A percentile compares a stretch with the other conserved stretches of the same genome.
phyloP scores from a whole-genome alignment of 768 basidiomycete species.

The Rhodotorula kratochvilovae region DNA sequence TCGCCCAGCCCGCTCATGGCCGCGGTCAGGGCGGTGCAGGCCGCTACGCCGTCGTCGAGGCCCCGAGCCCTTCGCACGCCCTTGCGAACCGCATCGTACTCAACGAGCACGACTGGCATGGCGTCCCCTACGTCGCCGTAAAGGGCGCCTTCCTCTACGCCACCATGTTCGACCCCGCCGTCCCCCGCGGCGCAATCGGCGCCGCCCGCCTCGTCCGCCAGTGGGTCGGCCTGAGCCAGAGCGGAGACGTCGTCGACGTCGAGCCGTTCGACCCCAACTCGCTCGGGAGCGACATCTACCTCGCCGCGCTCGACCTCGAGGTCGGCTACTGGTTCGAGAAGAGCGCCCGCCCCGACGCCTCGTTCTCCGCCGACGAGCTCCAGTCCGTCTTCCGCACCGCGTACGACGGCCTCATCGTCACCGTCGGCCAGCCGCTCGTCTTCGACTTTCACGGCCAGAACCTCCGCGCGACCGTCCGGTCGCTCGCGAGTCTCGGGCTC shows the following conservation, averaged over 20 bases:
- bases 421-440: conserved; percentile 63
- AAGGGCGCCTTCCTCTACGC: conserved; percentile 70
- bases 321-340: conserved; percentile 50
- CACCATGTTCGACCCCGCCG: conserved; percentile 58
- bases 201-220: conserved; percentile 72
- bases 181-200: conserved; percentile 68
- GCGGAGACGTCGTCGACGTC: conserved; percentile 70
- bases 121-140: conserved; percentile 69
- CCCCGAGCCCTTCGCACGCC: conserved; percentile 49
- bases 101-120: conserved; percentile 67
- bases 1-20: no score
- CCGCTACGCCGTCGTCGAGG: conserved; percentile 37
- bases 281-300: conserved; percentile 54
- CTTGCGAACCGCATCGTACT: conserved; percentile 77
- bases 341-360: conserved; percentile 53
- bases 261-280: conserved; percentile 54
- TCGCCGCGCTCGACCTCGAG: conserved; percentile 76
- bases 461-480: conserved; percentile 65
- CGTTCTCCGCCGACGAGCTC: conserved; percentile 82
- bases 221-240: conserved; percentile 80
- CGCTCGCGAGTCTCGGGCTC: conserved; percentile 58
- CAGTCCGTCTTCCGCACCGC: conserved; percentile 62
- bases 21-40: no score
- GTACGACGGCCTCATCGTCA: conserved; percentile 67
- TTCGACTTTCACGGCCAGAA: conserved; percentile 87